A percentile compares a stretch with the other conserved stretches of the same genome.
Evolutionary conservation across 805 yeast species (phyloP).

Genomic region (Kodamaea hsintzibuensis): DNA sequence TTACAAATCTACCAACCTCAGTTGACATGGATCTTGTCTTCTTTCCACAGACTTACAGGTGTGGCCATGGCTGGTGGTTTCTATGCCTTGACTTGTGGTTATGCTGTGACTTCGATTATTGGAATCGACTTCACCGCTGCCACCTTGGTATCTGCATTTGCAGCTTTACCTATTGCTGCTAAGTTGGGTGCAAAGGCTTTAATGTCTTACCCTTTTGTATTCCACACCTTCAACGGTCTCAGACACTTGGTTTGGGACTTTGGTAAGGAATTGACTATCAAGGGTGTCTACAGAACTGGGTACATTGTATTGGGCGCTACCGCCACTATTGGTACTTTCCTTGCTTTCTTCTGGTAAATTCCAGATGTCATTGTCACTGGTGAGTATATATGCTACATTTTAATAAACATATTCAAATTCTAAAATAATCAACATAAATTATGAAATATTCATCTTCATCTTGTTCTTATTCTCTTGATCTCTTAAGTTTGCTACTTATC

Average conservation of each 20-base stretch:
- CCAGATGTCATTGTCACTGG: background rate
- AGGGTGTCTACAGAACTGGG: slow-evolving; percentile 93
- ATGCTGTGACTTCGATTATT: slow-evolving; percentile 64
- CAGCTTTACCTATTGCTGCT: slow-evolving; percentile 61
- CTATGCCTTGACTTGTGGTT: slow-evolving; percentile 74
- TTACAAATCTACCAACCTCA: slow-evolving; percentile 89
- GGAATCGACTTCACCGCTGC: slow-evolving; percentile 59
- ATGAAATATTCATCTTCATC: no score
- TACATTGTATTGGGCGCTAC: slow-evolving; percentile 74
- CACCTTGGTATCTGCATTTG: slow-evolving; percentile 52
- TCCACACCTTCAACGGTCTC: slow-evolving; percentile 82
- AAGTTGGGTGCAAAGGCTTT: slow-evolving; percentile 67
- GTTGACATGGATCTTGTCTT: slow-evolving; percentile 78
- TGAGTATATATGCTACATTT: background rate
- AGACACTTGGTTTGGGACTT: slow-evolving; percentile 95
- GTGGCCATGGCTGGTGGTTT: slow-evolving; percentile 76
- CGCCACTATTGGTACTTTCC: slow-evolving; percentile 57
- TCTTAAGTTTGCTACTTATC: no score
- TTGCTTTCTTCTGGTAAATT: slow-evolving; percentile 34
- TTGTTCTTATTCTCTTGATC: no score
- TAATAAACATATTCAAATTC: no score
- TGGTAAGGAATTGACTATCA: slow-evolving; percentile 73
- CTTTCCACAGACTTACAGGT: slow-evolving; percentile 86
- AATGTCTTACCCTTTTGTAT: slow-evolving; percentile 80
- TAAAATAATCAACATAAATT: no score